Evolutionary conservation across 208 protist genomes (phyloP).

Genomic region (Vickermania spadyakhi): DNA sequence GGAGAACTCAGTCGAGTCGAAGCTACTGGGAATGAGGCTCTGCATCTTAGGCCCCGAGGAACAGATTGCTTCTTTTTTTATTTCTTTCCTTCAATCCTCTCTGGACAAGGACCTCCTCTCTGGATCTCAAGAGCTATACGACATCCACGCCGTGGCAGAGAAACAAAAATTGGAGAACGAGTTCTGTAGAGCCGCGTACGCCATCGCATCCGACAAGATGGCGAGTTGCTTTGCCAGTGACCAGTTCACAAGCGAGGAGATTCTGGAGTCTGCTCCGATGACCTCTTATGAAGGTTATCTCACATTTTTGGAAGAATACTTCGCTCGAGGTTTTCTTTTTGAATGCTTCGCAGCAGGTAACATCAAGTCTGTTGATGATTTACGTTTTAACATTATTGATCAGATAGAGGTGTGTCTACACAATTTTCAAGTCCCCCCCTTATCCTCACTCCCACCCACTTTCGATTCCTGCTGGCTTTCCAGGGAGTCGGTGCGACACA

Average conservation of each 20-base stretch:
- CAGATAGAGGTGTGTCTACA: slow-evolving; percentile 23
- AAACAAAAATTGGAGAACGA: background rate
- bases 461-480: slow-evolving; percentile 36
- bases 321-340: slow-evolving; percentile 34
- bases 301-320: slow-evolving; percentile 36
- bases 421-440: slow-evolving; percentile 12
- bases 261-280: slow-evolving; percentile 17
- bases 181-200: background rate
- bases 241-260: slow-evolving; percentile 42
- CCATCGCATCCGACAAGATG: slow-evolving; percentile 14
- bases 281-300: slow-evolving; percentile 41
- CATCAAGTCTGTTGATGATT: slow-evolving; percentile 22
- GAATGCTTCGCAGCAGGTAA: slow-evolving; percentile 64
- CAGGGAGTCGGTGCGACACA: background rate
- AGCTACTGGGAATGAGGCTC: slow-evolving; percentile 23
- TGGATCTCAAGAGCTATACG: slow-evolving; percentile 15
- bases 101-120: slow-evolving; percentile 25
- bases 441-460: slow-evolving; percentile 26
- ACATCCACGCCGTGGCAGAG: slow-evolving; percentile 34
- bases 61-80: slow-evolving; percentile 31
- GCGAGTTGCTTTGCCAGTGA: slow-evolving; percentile 14
- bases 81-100: slow-evolving; percentile 38
- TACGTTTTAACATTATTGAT: slow-evolving; percentile 16
- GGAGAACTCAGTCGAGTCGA: slow-evolving; percentile 20
- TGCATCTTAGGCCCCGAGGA: slow-evolving; percentile 25